A percentile compares a stretch with the other conserved stretches of the same genome.
Evolutionary conservation across 139 green algal species (phyloP).

Genomic region (Chlamydomonas urium): DNA sequence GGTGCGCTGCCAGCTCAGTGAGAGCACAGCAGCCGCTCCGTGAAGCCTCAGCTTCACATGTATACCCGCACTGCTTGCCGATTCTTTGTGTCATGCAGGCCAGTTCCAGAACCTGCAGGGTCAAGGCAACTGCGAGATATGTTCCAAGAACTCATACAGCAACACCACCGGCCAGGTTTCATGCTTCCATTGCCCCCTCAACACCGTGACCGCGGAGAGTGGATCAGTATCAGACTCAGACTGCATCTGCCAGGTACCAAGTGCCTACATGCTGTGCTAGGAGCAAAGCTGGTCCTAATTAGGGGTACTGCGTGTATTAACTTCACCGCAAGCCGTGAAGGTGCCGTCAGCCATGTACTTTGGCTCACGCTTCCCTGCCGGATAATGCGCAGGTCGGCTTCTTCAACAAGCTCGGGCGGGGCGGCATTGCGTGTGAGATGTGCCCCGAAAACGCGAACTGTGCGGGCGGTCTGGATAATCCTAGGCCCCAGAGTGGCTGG

Average conservation of each 20-base stretch:
- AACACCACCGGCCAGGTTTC: background rate
- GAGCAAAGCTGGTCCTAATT: no score
- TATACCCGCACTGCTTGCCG: no score
- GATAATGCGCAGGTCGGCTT: conserved; percentile 16
- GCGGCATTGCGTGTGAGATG: conserved; percentile 17
- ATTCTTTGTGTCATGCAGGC: background rate
- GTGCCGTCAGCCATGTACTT: no score
- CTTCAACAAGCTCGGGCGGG: background rate
- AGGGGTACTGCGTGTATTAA: no score
- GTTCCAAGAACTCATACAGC: conserved; percentile 4
- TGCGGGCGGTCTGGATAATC: conserved; percentile 1
- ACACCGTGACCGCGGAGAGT: conserved; percentile 18
- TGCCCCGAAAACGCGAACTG: conserved; percentile 24
- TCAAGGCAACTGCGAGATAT: conserved; percentile 19
- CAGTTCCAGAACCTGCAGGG: conserved; percentile 10
- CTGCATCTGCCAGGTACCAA: conserved; percentile 20
- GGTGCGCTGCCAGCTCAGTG: conserved; percentile 13
- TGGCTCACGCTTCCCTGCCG: no score
- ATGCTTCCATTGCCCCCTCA: conserved; percentile 15
- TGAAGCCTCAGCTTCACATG: no score
- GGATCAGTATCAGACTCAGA: conserved; percentile 15
- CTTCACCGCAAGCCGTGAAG: no score
- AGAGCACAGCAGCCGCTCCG: no score
- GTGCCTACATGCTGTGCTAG: no score
- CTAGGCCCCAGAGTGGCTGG: conserved; percentile 1